Conservation (phyloP, 2,329 filamentous ascomycete species). For the Parafenestella ontariensis region DNA sequence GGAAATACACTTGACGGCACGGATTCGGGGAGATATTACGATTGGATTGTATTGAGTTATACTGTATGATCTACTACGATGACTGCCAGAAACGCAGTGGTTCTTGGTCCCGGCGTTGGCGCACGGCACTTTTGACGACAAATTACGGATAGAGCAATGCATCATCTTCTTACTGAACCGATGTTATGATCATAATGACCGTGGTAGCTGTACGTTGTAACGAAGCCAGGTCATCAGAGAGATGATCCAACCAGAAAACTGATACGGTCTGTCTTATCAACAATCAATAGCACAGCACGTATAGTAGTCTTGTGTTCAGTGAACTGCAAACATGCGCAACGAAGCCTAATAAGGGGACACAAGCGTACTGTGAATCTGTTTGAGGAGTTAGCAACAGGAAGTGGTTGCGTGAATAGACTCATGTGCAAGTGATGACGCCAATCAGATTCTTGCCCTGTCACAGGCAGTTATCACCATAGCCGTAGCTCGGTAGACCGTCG, state of each 20-base stretch:
- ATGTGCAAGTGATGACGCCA: conserved; percentile 3
- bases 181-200: neutral
- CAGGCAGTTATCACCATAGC: conserved; percentile 80
- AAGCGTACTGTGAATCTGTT: neutral
- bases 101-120: neutral
- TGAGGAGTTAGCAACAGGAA: neutral
- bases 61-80: neutral
- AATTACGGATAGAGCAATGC: neutral
- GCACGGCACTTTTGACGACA: neutral
- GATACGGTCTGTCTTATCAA: too few species aligned
- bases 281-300: neutral
- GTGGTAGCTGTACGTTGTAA: neutral
- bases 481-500: conserved; percentile 87
- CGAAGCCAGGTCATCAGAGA: too few species aligned
- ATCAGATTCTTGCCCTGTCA: conserved; percentile 69
- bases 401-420: neutral
- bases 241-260: too few species aligned
- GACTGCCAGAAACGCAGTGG: neutral
- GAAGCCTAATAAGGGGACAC: neutral
- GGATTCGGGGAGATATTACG: conserved; percentile 67
- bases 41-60: conserved; percentile 62
- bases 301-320: too few species aligned
- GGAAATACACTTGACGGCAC: conserved; percentile 67
- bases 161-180: neutral
- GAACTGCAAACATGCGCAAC: too few species aligned